Evolutionary conservation across 495 filamentous ascomycete genomes (phyloP).

Genomic region (Filosporella fistucella): DNA sequence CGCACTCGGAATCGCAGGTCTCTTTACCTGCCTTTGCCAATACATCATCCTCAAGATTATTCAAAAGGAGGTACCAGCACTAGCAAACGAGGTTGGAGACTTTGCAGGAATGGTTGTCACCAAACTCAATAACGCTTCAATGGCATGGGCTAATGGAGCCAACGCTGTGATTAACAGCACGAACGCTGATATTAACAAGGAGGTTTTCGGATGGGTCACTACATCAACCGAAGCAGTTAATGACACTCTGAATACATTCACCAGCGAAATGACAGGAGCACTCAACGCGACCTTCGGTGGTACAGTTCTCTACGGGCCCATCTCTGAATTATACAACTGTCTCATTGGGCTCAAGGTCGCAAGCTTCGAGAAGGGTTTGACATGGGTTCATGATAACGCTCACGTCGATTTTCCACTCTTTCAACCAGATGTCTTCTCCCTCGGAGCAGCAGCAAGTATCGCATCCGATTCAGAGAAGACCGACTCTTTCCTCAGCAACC

Average conservation of each 20-base stretch:
- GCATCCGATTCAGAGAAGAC: slow-evolving; percentile 43
- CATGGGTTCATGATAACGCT: slow-evolving; percentile 84
- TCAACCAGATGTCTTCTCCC: slow-evolving; percentile 75
- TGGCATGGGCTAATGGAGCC: slow-evolving; percentile 69
- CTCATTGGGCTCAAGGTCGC: slow-evolving; percentile 72
- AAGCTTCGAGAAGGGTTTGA: slow-evolving; percentile 75
- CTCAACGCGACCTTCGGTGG: slow-evolving; percentile 75
- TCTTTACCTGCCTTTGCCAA: slow-evolving; percentile 82
- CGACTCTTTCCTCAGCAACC: slow-evolving; percentile 70
- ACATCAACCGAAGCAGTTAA: slow-evolving; percentile 79
- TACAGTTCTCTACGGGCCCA: slow-evolving; percentile 69
- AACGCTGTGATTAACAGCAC: slow-evolving; percentile 67
- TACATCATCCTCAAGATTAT: slow-evolving; percentile 70
- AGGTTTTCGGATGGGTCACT: slow-evolving; percentile 86
- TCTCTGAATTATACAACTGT: slow-evolving; percentile 70
- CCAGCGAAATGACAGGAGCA: slow-evolving; percentile 63
- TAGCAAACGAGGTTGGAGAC: slow-evolving; percentile 70
- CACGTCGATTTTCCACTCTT: slow-evolving; percentile 77
- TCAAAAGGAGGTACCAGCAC: slow-evolving; percentile 68
- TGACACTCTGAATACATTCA: slow-evolving; percentile 76
- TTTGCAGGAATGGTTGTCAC: slow-evolving; percentile 79
- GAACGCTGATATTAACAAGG: slow-evolving; percentile 70
- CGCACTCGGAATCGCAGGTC: slow-evolving; percentile 76
- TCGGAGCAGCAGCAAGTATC: slow-evolving; percentile 65
- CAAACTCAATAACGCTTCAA: slow-evolving; percentile 66